Conservation (phyloP, 129 eudicot species). For the Artemisia annua region DNA sequence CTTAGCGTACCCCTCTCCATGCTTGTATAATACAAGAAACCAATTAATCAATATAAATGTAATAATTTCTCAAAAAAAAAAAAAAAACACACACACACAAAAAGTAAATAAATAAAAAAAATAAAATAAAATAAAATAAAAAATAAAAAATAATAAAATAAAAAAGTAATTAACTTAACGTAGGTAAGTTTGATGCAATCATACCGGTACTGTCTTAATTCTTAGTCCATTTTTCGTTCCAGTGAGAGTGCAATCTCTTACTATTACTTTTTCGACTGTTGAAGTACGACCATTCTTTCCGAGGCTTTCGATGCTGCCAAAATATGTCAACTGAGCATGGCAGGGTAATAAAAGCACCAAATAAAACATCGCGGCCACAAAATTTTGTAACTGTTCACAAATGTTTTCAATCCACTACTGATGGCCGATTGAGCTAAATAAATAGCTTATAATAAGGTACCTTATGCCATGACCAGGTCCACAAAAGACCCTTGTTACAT, state of each 20-base stretch:
- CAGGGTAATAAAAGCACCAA: neutral
- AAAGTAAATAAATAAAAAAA: too few relatives aligned
- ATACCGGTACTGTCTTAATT: slow-evolving; percentile 12
- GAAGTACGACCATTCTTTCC: slow-evolving; percentile 25
- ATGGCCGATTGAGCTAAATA: neutral
- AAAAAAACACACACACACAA: too few relatives aligned
- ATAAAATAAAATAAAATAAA: too few relatives aligned
- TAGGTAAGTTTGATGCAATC: neutral
- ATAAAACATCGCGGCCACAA: neutral
- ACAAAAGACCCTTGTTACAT: slow-evolving; percentile 27
- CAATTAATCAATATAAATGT: neutral
- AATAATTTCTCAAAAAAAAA: neutral
- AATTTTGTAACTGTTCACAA: neutral
- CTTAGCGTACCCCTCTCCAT: slow-evolving; percentile 36
- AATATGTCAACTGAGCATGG: neutral
- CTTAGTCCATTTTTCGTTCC: slow-evolving; percentile 12
- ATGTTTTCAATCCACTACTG: neutral
- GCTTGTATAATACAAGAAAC: slow-evolving; percentile 9
- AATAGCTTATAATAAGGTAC: slow-evolving; percentile 14
- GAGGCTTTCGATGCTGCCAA: slow-evolving; percentile 40
- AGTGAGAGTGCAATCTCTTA: neutral
- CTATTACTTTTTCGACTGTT: slow-evolving; percentile 9
- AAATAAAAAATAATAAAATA: too few relatives aligned
- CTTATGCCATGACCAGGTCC: slow-evolving; percentile 59
- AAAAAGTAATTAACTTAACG: neutral